Evolutionary conservation across 495 filamentous ascomycete species (phyloP).

Genomic region (Xylaria flabelliformis): DNA sequence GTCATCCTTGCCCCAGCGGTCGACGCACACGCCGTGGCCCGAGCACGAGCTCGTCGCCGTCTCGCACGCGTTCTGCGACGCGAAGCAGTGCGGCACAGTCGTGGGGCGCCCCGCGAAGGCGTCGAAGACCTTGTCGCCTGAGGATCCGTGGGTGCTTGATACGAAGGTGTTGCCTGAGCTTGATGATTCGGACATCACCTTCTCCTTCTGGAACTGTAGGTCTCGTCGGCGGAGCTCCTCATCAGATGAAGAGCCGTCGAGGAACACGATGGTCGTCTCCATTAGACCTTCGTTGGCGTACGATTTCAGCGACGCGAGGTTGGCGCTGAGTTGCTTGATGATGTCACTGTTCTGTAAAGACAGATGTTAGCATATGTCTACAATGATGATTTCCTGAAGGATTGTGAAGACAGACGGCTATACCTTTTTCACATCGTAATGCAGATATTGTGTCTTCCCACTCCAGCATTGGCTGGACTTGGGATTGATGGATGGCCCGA

Average conservation of each 20-base stretch:
- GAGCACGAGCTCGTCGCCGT: constrained; percentile 73
- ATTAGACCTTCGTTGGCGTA: constrained; percentile 47
- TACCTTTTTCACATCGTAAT: constrained; percentile 52
- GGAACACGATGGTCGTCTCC: constrained; percentile 51
- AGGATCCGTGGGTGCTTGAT: constrained; percentile 30
- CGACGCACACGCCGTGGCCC: constrained; percentile 72
- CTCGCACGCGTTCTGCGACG: constrained; percentile 64
- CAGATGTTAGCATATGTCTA: constrained; percentile 13
- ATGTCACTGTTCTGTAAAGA: constrained; percentile 38
- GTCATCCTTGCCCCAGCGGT: constrained; percentile 57
- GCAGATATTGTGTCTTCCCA: constrained; percentile 50
- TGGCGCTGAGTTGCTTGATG: constrained; percentile 40
- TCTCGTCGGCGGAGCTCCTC: constrained; percentile 47
- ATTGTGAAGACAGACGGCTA: neutral
- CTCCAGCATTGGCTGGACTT: constrained; percentile 53
- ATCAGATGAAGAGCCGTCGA: constrained; percentile 38
- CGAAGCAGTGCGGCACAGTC: constrained; percentile 65
- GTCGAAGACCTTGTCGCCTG: constrained; percentile 35
- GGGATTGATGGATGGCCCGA: constrained; percentile 51
- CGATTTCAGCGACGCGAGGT: constrained; percentile 42
- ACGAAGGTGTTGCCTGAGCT: constrained; percentile 28
- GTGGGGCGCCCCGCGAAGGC: constrained; percentile 33
- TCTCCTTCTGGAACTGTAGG: constrained; percentile 37
- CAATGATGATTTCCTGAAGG: neutral
- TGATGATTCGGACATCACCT: constrained; percentile 36